Conservation (phyloP, 2,329 filamentous ascomycete genomes). For the Xylaria sp. region DNA sequence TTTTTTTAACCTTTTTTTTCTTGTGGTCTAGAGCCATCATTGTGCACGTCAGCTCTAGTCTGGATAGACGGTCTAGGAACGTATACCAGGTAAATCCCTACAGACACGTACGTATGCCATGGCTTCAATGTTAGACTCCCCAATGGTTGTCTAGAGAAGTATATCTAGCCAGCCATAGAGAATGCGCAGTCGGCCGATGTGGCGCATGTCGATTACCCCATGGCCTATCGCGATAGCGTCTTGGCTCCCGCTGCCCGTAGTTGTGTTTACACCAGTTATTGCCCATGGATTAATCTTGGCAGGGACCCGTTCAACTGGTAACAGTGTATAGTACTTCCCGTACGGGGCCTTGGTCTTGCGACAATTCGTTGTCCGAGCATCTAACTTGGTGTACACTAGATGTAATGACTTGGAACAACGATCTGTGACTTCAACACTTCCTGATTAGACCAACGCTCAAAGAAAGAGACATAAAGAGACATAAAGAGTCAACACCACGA, state of each 20-base stretch:
- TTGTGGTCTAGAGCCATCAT: no score
- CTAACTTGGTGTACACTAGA: not conserved
- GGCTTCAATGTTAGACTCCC: not conserved
- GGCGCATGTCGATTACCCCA: constrained; percentile 24
- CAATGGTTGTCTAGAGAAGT: not conserved
- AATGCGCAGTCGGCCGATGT: constrained; percentile 18
- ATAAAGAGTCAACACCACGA: not conserved
- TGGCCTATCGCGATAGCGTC: constrained; percentile 32
- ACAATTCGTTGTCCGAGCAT: no score
- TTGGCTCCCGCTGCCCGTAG: constrained; percentile 23
- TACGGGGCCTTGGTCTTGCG: no score
- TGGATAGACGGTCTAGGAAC: not conserved
- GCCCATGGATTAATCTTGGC: not conserved
- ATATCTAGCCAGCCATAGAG: not conserved
- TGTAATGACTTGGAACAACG: not conserved
- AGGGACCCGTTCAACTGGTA: not conserved
- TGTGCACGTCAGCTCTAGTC: not conserved
- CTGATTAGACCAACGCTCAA: not conserved
- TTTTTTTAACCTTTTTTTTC: no score
- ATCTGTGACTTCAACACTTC: not conserved
- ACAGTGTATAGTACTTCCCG: not conserved
- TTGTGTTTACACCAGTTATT: not conserved
- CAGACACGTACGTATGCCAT: not conserved
- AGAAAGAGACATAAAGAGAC: not conserved
- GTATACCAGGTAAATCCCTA: not conserved